Evolutionary conservation across 1,139 yeast genomes (phyloP).

Genomic region (Lodderomyces metapsilosis): DNA sequence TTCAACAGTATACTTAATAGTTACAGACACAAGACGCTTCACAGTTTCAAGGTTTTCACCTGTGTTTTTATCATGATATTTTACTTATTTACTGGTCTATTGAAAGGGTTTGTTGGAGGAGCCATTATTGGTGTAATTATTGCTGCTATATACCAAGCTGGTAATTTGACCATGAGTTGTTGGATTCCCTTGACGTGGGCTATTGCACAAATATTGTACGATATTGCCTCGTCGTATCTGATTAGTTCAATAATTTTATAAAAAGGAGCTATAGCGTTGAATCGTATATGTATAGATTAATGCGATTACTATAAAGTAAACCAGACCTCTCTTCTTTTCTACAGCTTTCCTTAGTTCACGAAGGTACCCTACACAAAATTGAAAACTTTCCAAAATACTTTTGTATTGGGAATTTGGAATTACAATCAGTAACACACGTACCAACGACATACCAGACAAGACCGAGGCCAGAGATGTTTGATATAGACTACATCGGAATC

Average conservation of each 20-base stretch:
- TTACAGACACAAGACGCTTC: slow-evolving; percentile 20
- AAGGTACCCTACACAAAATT: not conserved
- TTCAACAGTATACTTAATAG: slow-evolving; percentile 29
- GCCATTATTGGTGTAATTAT: slow-evolving; percentile 67
- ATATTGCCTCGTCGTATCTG: slow-evolving; percentile 62
- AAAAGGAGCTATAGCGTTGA: not conserved
- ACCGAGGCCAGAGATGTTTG: no score
- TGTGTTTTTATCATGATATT: slow-evolving; percentile 38
- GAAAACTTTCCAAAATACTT: not conserved
- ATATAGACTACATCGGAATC: slow-evolving; percentile 13
- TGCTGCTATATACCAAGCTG: slow-evolving; percentile 71
- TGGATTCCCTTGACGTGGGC: slow-evolving; percentile 93
- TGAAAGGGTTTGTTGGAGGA: slow-evolving; percentile 70
- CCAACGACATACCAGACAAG: no score
- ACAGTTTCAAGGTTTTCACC: slow-evolving; percentile 12
- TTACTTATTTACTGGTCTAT: slow-evolving; percentile 54
- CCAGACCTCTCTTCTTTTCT: no score
- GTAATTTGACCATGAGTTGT: slow-evolving; percentile 79
- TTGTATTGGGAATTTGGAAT: not conserved
- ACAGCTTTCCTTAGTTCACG: not conserved
- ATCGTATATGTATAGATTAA: not conserved
- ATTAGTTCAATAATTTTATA: slow-evolving; percentile 38
- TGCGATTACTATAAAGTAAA: no score
- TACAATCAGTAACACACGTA: no score
- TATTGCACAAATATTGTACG: slow-evolving; percentile 61